A percentile compares a stretch with the other conserved stretches of the same genome.
Evolutionary conservation across 2,329 filamentous ascomycete species (phyloP).

Genomic region (Fusarium sublunatum): DNA sequence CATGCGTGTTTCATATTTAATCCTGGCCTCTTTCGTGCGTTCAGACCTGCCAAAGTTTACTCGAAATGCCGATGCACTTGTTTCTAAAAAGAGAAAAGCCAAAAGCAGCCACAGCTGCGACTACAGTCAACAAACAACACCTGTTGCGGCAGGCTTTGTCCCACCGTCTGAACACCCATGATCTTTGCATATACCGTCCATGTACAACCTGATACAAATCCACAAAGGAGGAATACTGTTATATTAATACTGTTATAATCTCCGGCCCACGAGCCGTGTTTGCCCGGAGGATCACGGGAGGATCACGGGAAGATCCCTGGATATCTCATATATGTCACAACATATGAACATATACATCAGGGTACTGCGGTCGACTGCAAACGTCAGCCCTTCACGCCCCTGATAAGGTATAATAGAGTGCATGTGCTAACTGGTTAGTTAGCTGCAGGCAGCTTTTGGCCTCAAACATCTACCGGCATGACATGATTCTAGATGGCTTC

Average conservation of each 20-base stretch:
- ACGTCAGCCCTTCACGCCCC: conserved; percentile 10
- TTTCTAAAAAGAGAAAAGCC: conserved; percentile 9
- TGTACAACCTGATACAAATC: neutral
- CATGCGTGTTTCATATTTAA: conserved; percentile 29
- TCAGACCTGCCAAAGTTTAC: conserved; percentile 20
- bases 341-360: conserved; percentile 4
- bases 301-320: too few species aligned
- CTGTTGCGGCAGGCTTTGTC: conserved; percentile 11
- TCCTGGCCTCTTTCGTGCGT: conserved; percentile 12
- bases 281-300: neutral
- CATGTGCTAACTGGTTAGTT: conserved; percentile 7
- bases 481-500: neutral
- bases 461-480: conserved; percentile 4
- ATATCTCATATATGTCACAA: conserved; percentile 18
- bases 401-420: conserved; percentile 3
- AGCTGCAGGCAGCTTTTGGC: neutral
- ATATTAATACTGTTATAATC: conserved; percentile 30
- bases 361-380: conserved; percentile 10
- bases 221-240: conserved; percentile 7
- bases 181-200: neutral
- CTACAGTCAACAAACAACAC: conserved; percentile 17
- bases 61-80: conserved; percentile 24
- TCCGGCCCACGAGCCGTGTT: conserved; percentile 22
- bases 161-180: conserved; percentile 3
- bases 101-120: conserved; percentile 26